A percentile compares a stretch with the other conserved stretches of the same genome.
These are phyloP conservation scores for Auricularia heimuer DNA, from an alignment of 768 basidiomycete species.

Conservation along the genomic window DNA sequence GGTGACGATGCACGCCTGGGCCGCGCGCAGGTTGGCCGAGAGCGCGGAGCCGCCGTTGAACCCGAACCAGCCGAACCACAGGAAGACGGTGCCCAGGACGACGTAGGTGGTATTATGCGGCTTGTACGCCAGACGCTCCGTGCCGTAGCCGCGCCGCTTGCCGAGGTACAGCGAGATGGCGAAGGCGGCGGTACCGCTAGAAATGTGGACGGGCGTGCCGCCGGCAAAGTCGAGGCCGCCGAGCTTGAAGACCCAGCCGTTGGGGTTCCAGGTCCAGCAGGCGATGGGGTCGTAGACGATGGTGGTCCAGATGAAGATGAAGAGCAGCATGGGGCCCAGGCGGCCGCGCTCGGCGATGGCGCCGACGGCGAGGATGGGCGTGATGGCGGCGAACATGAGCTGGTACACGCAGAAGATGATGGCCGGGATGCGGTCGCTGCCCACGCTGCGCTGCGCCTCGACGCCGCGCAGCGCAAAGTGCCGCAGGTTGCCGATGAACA, in stretches of 20 bases:
- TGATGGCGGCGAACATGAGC: constrained; percentile 84
- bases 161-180: constrained; percentile 89
- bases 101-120: constrained; percentile 92
- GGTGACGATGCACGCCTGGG: constrained; percentile 85
- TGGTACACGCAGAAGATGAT: constrained; percentile 80
- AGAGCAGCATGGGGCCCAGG: constrained; percentile 77
- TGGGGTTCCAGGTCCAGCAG: constrained; percentile 90
- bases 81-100: constrained; percentile 82
- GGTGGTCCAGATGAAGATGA: constrained; percentile 83
- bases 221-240: constrained; percentile 91
- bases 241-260: constrained; percentile 64
- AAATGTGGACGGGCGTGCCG: constrained; percentile 94
- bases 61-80: constrained; percentile 64
- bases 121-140: constrained; percentile 82
- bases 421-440: constrained; percentile 58
- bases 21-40: constrained; percentile 78
- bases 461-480: constrained; percentile 82
- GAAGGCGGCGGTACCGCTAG: constrained; percentile 83
- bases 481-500: constrained; percentile 78
- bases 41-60: constrained; percentile 93
- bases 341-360: constrained; percentile 86
- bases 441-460: constrained; percentile 63
- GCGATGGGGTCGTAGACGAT: constrained; percentile 91
- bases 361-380: constrained; percentile 85
- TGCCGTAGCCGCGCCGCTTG: constrained; percentile 84